Base-by-base conservation (phyloP, 805 yeast species). In the Pichia kluyveri region DNA sequence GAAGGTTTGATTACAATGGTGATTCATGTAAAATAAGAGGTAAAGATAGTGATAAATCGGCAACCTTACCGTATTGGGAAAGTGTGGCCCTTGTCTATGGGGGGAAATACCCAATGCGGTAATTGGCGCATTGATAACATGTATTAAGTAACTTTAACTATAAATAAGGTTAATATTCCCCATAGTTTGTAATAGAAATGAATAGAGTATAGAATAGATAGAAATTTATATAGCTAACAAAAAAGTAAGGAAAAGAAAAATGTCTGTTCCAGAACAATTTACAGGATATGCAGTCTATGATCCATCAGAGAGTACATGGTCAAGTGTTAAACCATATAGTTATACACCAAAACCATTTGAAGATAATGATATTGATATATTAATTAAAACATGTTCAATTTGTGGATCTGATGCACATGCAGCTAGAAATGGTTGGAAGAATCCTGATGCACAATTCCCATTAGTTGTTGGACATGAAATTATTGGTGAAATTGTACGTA, bases 401-500 rank as follows among this genome's bases (percentile, higher is more conserved):
- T 80, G 86, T 62, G 83, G 82, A 36, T 69, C 78, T 27, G 86
- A 80, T 55, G 66, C 73, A 48, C 84, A 79, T 58, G 66, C 75
- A 30, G 80, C 75, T 26, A 45, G 57, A 15, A 60, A 59, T 34
- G 75, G 72, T 34, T 80, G 85, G 85, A 72, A 55, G 10, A 54
- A 58, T 67, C 69, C 60, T 31, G 53, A 57, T 45, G 56, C 56
- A 1, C 41, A 47, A 31, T 54, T 43, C 37, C 66, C 71, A 38
- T 59, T 67, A 31, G 70, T 72, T 38, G 70, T 68, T 9, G 88
- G 88, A 32, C 87, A 82, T 62, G 87, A 82, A 61, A 72, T 82
- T 53, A 67, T 82, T 41, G 87, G 87, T 40, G 68, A 62, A 37
- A 82, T 82, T 28, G 69, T 76, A 18, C 71, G 68, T 37, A 69